phyloP scores from a whole-genome alignment of 768 basidiomycete genomes.

The Nidularia sp. region DNA sequence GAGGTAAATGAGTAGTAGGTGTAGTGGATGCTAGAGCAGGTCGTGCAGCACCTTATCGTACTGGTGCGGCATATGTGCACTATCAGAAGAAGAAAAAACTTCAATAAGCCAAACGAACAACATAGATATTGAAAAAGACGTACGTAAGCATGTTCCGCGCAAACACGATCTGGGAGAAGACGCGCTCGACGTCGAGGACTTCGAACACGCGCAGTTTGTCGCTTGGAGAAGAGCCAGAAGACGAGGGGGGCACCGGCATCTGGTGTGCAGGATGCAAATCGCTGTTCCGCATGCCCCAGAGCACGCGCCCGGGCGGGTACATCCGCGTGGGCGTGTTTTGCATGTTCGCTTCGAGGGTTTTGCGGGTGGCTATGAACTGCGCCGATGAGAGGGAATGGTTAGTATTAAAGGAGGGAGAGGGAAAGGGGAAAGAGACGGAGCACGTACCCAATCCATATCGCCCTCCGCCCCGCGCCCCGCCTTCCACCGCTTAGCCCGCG shows the following conservation, averaged over 20 bases:
- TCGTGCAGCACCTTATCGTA: slow-evolving; percentile 77
- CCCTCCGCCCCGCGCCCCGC: slow-evolving; percentile 45
- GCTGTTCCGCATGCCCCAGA: slow-evolving; percentile 75
- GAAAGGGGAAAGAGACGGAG: neutral
- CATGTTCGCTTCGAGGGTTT: slow-evolving; percentile 86
- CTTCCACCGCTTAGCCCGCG: slow-evolving; percentile 51
- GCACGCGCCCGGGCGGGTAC: slow-evolving; percentile 73
- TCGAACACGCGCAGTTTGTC: slow-evolving; percentile 71
- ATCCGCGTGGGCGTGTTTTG: slow-evolving; percentile 59
- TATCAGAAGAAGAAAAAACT: slow-evolving; percentile 13
- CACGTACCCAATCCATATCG: slow-evolving; percentile 52
- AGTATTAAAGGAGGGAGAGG: neutral
- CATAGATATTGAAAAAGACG: slow-evolving; percentile 13
- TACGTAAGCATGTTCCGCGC: slow-evolving; percentile 80
- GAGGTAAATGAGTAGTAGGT: neutral
- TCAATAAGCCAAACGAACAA: slow-evolving; percentile 3
- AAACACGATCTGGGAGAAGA: slow-evolving; percentile 80
- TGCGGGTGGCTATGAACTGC: slow-evolving; percentile 76
- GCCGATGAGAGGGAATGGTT: neutral
- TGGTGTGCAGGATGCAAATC: slow-evolving; percentile 63
- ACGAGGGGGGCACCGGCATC: slow-evolving; percentile 12
- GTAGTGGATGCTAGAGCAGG: slow-evolving; percentile 35
- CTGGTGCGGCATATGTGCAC: slow-evolving; percentile 76
- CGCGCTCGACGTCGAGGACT: slow-evolving; percentile 70
- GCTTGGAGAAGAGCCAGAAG: slow-evolving; percentile 5